Conservation (phyloP, 345 rosid genomes). For the Sisymbrium altissimum region DNA sequence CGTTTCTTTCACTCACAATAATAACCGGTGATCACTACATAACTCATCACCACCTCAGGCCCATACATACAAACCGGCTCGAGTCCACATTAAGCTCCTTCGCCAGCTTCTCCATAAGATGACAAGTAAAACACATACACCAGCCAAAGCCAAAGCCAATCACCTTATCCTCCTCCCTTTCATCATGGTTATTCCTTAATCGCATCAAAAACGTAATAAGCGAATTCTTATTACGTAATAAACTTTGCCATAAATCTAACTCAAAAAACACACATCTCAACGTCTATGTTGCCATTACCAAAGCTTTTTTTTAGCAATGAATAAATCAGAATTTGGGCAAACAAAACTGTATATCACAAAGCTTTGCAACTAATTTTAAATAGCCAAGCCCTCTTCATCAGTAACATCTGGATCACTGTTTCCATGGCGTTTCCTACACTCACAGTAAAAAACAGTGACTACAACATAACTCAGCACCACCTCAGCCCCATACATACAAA, state of each 20-base stretch:
- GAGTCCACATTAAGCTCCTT: conserved; percentile 33
- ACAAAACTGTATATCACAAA: conserved; percentile 1
- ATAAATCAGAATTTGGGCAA: not conserved
- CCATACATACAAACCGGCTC: conserved; percentile 45
- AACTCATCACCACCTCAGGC: conserved; percentile 52
- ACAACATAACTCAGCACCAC: conserved; percentile 62
- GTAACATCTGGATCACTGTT: conserved; percentile 10
- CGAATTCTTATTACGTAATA: not conserved
- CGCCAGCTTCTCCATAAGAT: conserved; percentile 45
- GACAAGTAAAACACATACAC: conserved; percentile 44
- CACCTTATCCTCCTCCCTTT: conserved; percentile 53
- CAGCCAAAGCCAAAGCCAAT: conserved; percentile 40
- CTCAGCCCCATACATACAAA: conserved; percentile 47
- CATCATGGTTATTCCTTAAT: conserved; percentile 51
- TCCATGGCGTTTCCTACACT: conserved; percentile 42
- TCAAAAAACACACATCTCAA: not conserved
- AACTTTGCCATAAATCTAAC: too few relatives aligned
- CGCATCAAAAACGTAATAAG: conserved; percentile 52
- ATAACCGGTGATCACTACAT: too few relatives aligned
- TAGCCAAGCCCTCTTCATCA: conserved; percentile 1
- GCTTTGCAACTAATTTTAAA: conserved; percentile 3
- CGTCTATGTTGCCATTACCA: not conserved
- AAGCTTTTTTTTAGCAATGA: not conserved
- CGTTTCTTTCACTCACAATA: conserved; percentile 50
- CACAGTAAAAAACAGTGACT: conserved; percentile 58